Evolutionary conservation across 495 filamentous ascomycete species (phyloP).

Genomic region (Xylaria flabelliformis): DNA sequence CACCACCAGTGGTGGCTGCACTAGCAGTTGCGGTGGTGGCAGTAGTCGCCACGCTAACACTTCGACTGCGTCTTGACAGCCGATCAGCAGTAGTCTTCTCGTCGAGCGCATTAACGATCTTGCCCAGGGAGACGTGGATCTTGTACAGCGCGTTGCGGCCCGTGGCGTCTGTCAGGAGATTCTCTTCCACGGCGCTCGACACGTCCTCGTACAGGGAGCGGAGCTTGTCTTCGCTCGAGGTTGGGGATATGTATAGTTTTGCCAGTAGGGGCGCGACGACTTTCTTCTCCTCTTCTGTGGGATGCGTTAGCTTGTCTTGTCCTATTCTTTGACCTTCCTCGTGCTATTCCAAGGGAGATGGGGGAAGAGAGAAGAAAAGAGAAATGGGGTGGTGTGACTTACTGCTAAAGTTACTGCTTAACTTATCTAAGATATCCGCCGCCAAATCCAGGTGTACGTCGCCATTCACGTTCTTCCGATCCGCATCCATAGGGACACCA

Average conservation of each 20-base stretch:
- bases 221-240: slow-evolving; percentile 57
- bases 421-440: slow-evolving; percentile 63
- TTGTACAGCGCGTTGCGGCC: slow-evolving; percentile 80
- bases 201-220: slow-evolving; percentile 61
- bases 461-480: slow-evolving; percentile 65
- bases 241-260: slow-evolving; percentile 79
- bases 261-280: slow-evolving; percentile 75
- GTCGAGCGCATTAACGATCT: slow-evolving; percentile 64
- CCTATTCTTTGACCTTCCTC: slow-evolving; percentile 34
- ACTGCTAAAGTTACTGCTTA: slow-evolving; percentile 63
- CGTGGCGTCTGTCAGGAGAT: slow-evolving; percentile 71
- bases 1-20: slow-evolving; percentile 1
- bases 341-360: background rate
- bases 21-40: background rate
- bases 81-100: slow-evolving; percentile 40
- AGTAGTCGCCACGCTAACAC: slow-evolving; percentile 36
- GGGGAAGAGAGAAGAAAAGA: background rate
- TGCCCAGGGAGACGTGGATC: slow-evolving; percentile 69
- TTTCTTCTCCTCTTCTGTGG: slow-evolving; percentile 82
- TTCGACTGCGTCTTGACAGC: slow-evolving; percentile 44
- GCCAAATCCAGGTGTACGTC: slow-evolving; percentile 75
- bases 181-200: slow-evolving; percentile 71
- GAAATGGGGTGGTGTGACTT: slow-evolving; percentile 47
- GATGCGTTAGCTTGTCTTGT: slow-evolving; percentile 41
- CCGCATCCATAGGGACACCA: slow-evolving; percentile 63